phyloP scores from a whole-genome alignment of 768 basidiomycete genomes.

The Termitomyces titanicus region DNA sequence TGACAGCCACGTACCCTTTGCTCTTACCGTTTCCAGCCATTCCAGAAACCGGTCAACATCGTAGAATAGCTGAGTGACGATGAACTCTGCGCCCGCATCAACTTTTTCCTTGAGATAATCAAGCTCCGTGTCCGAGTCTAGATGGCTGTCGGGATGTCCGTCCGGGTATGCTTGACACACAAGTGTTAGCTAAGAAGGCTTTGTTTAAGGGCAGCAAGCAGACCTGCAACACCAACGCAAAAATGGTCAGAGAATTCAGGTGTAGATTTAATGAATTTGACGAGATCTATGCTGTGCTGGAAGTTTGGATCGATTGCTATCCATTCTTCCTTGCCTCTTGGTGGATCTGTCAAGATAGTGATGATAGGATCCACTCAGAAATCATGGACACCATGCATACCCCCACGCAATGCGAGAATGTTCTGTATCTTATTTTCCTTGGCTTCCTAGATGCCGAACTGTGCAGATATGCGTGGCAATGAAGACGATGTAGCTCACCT shows the following conservation, averaged over 20 bases:
- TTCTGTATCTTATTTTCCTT: conserved; percentile 83
- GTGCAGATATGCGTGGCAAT: conserved; percentile 6
- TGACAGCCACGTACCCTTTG: conserved; percentile 50
- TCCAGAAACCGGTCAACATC: conserved; percentile 82
- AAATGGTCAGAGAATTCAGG: conserved; percentile 81
- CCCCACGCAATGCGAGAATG: conserved; percentile 90
- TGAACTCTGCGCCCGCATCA: conserved; percentile 93
- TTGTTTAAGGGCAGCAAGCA: conserved; percentile 2
- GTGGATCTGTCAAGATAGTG: conserved; percentile 62
- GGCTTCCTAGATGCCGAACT: conserved; percentile 48
- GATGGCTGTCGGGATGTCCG: conserved; percentile 65
- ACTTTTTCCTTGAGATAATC: conserved; percentile 80
- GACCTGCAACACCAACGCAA: conserved; percentile 94
- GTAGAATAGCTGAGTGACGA: conserved; percentile 96
- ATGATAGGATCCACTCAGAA: background rate
- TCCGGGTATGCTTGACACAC: conserved; percentile 78
- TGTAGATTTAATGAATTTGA: conserved; percentile 78
- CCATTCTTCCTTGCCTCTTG: conserved; percentile 92
- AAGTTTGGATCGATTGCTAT: conserved; percentile 82
- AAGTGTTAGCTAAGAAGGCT: background rate
- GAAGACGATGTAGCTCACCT: conserved; percentile 41
- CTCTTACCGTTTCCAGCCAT: conserved; percentile 75
- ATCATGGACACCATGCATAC: conserved; percentile 33
- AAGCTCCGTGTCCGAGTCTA: conserved; percentile 61
- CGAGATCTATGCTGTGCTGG: conserved; percentile 83